phyloP scores from a whole-genome alignment of 495 filamentous ascomycete species.

The Penicillium alfredii region DNA sequence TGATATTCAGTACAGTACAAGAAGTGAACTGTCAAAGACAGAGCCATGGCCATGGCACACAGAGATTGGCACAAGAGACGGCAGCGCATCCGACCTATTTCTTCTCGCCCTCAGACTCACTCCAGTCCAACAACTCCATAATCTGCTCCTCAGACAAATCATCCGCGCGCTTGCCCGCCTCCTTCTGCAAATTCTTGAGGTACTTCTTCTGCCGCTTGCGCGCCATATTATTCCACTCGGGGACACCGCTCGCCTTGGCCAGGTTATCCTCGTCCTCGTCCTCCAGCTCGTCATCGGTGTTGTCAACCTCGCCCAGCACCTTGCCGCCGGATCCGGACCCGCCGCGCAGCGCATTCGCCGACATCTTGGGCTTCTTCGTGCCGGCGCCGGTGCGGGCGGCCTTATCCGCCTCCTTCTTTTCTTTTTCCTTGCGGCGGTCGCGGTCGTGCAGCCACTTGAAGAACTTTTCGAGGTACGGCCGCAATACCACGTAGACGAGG shows the following conservation, averaged over 20 bases:
- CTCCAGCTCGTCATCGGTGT: conserved; percentile 51
- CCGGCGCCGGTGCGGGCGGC: no score
- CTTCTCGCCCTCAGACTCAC: conserved; percentile 35
- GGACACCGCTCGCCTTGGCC: conserved; percentile 40
- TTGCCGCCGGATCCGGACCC: conserved; percentile 42
- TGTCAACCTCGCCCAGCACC: conserved; percentile 37
- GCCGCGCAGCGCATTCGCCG: conserved; percentile 55
- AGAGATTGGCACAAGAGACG: no score
- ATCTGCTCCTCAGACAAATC: conserved; percentile 49
- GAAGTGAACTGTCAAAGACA: no score
- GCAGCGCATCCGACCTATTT: conserved; percentile 17
- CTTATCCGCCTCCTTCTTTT: no score
- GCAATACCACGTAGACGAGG: conserved; percentile 57
- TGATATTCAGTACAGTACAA: no score
- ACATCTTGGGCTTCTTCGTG: conserved; percentile 55
- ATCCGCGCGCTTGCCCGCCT: conserved; percentile 41
- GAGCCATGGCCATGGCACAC: no score
- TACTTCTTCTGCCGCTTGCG: conserved; percentile 59
- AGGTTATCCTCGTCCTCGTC: conserved; percentile 50
- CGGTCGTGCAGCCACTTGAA: conserved; percentile 51
- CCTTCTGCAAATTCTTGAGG: conserved; percentile 44
- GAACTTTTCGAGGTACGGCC: conserved; percentile 55
- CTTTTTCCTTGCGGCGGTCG: conserved; percentile 47
- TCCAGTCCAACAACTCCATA: conserved; percentile 62
- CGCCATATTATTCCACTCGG: conserved; percentile 48